Base-by-base conservation (phyloP, 1,139 yeast species). In the Komagataea norvegica region DNA sequence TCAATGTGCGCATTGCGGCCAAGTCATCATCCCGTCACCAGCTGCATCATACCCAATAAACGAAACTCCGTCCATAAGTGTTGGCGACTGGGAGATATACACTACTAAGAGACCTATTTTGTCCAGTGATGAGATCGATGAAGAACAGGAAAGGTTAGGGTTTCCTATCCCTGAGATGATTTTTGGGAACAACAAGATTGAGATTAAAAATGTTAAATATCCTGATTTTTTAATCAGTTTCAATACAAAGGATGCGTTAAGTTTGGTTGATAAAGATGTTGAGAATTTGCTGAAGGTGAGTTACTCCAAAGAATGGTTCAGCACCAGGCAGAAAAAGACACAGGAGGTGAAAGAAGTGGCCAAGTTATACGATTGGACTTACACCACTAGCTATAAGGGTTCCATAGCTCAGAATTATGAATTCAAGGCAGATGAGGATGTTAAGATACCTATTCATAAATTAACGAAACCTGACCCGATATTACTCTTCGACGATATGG, bases 81-180 rank as follows among this genome's bases (percentile, higher is more conserved):
- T 83, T 4, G 71, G 73, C 40, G 76, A 79, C 42, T 91, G 97
- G 97, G 74, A 77, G 43, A 74, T 91, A 8, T 73, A 69, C 46
- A 81, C 95, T 0, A 65, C 69, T 33, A 79, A 87, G 55, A 74
- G 74, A 38, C 95, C 98, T 0, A 91, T 91, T 31, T 64, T 87
- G 43, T 80, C 74, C 47, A 70, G 91, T 1, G 66, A 63, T 3
- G 96, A 88, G 56, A 72, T 91, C 42, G 96, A 88, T 43, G 64
- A 63, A 9, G 82, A 77, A 42, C 52, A 46, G 7, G 75, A 71
- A 6, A 59, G 72, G 39, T 70, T 82, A 41, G 77, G 78, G 9
- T 76, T 91, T 48, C 95, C 97, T 0, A 64, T 91, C 37, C 99
- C 99, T 1, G 99, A 91, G 57, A 91, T 91, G 98, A 88, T 91